These are phyloP conservation scores for Mucor racemosus DNA, from an alignment of 371 early-diverging fungal genomes.

Conservation along the genomic window DNA sequence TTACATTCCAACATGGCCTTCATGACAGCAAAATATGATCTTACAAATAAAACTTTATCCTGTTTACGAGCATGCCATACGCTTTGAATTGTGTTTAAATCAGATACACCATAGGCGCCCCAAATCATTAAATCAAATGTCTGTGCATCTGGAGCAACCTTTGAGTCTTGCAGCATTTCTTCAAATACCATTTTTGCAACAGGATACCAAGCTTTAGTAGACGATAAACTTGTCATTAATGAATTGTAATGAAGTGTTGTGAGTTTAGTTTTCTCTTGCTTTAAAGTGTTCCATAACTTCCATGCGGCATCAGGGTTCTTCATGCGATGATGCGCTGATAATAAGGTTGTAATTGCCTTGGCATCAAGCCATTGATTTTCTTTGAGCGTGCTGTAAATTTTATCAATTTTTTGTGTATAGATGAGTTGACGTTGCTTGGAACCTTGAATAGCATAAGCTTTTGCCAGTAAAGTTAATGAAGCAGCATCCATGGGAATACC, in stretches of 20 bases:
- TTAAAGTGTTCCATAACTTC: conserved; percentile 36
- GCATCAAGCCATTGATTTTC: conserved; percentile 29
- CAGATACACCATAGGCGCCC: conserved; percentile 27
- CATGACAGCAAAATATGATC: conserved; percentile 36
- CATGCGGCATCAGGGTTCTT: conserved; percentile 37
- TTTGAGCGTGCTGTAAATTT: conserved; percentile 16
- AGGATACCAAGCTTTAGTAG: conserved; percentile 34
- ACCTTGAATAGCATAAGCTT: conserved; percentile 40
- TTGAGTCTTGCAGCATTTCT: conserved; percentile 24
- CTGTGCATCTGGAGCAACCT: conserved; percentile 16
- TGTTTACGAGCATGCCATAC: background rate
- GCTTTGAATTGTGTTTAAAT: conserved; percentile 21
- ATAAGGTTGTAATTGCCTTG: conserved; percentile 28
- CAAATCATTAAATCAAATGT: conserved; percentile 40
- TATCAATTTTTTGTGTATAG: conserved; percentile 12
- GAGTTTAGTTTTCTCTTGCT: background rate
- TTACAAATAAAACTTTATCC: conserved; percentile 14
- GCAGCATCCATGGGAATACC: conserved; percentile 30
- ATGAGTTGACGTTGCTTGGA: background rate
- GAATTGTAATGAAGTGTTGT: conserved; percentile 38
- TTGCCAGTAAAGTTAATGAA: conserved; percentile 34
- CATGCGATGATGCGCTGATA: conserved; percentile 32
- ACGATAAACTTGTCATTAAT: conserved; percentile 27
- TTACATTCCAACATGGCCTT: conserved; percentile 25
- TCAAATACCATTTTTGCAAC: conserved; percentile 34